Conservation (phyloP, 2,329 filamentous ascomycete genomes). For the Pochonia chlamydosporia region DNA sequence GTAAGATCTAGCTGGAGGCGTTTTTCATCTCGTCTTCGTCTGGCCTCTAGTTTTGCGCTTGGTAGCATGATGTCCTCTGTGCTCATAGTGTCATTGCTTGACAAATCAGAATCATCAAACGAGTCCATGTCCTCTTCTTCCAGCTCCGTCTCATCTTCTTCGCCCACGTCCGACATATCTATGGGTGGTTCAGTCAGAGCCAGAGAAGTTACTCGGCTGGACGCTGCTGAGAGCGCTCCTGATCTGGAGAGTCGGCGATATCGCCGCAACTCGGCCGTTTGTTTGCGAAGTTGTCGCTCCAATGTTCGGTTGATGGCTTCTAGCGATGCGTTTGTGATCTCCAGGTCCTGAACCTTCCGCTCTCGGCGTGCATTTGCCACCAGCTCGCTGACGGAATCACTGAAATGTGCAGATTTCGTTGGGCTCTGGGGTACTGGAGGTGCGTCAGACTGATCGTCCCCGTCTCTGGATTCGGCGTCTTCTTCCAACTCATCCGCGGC, state of each 20-base stretch:
- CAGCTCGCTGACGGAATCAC: slow-evolving; percentile 64
- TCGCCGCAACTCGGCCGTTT: slow-evolving; percentile 79
- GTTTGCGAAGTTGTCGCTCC: slow-evolving; percentile 85
- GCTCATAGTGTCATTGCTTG: slow-evolving; percentile 31
- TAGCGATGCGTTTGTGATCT: slow-evolving; percentile 93
- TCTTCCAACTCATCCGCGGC: slow-evolving; percentile 45
- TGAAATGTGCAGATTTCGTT: slow-evolving; percentile 46
- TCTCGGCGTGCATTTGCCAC: slow-evolving; percentile 86
- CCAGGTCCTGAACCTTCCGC: slow-evolving; percentile 89
- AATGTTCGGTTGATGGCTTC: slow-evolving; percentile 92
- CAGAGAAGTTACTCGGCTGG: slow-evolving; percentile 38
- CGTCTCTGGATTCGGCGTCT: slow-evolving; percentile 20
- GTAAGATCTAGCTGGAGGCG: slow-evolving; percentile 78
- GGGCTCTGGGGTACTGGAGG: slow-evolving; percentile 42
- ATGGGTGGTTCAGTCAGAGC: slow-evolving; percentile 35
- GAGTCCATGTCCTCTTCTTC: slow-evolving; percentile 41
- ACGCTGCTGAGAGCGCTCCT: slow-evolving; percentile 60
- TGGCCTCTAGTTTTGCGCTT: slow-evolving; percentile 25
- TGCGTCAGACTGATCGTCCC: slow-evolving; percentile 24
- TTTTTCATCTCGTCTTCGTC: slow-evolving; percentile 72
- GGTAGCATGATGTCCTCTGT: slow-evolving; percentile 32
- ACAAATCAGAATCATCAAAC: slow-evolving; percentile 46
- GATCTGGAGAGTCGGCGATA: slow-evolving; percentile 81
- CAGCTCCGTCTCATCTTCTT: slow-evolving; percentile 36
- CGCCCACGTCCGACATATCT: slow-evolving; percentile 44